phyloP scores from a whole-genome alignment of 768 basidiomycete genomes.

The Suillus discolor region DNA sequence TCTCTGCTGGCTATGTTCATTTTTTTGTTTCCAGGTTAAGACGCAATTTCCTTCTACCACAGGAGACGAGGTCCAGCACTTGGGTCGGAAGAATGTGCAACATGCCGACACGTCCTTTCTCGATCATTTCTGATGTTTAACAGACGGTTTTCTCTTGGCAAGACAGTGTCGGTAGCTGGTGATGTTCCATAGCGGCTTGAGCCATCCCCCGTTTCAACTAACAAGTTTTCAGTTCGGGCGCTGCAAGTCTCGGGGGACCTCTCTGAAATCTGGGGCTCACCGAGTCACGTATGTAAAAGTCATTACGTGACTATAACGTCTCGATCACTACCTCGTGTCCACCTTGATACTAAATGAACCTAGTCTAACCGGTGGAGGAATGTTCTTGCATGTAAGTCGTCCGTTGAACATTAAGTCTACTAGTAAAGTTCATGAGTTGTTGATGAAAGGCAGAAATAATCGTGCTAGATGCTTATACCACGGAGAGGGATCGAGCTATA shows the following conservation, averaged over 20 bases:
- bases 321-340: neutral
- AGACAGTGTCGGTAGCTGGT: too few species aligned
- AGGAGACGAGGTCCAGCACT: neutral
- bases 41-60: neutral
- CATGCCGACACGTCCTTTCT: neutral
- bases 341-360: neutral
- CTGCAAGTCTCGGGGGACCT: too few species aligned
- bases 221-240: too few species aligned
- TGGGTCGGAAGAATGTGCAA: neutral
- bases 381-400: neutral
- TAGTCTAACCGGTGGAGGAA: neutral
- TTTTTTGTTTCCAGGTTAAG: neutral
- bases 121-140: neutral
- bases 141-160: neutral
- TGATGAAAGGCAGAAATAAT: neutral
- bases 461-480: neutral
- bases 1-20: neutral
- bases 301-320: neutral
- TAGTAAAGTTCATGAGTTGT: neutral
- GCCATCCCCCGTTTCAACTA: too few species aligned
- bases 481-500: neutral
- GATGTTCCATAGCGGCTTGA: too few species aligned
- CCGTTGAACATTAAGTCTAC: neutral
- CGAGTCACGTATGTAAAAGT: neutral
- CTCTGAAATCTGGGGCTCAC: too few species aligned